Percentiles rank a stretch among this genome's conserved stretches.
Conservation (phyloP, 345 rosid species). For the Ceriops zippeliana region DNA sequence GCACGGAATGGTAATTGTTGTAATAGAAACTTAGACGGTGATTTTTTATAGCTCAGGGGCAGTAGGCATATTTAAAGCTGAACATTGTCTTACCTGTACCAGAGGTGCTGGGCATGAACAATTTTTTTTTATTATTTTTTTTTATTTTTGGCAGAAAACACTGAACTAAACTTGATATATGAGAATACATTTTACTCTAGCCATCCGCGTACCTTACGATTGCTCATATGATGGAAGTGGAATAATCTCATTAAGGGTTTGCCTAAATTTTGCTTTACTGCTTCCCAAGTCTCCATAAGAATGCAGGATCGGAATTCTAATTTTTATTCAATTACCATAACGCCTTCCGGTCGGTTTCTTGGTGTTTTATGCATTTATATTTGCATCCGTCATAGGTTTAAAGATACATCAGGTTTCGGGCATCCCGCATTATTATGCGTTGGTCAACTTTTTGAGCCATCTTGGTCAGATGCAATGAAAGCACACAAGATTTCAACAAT, state of each 20-base stretch:
- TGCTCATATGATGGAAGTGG: not conserved
- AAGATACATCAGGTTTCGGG: too few species aligned
- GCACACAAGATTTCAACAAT: not conserved
- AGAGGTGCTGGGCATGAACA: conserved; percentile 22
- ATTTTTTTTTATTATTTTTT: too few species aligned
- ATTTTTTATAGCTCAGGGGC: conserved; percentile 36
- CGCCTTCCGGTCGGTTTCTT: too few species aligned
- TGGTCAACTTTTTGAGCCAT: not conserved
- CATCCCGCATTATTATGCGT: too few species aligned
- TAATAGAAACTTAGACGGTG: conserved; percentile 30
- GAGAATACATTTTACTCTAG: not conserved
- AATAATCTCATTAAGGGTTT: not conserved
- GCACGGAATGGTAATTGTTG: conserved; percentile 60
- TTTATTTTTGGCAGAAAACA: conserved; percentile 2
- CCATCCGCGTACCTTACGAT: not conserved
- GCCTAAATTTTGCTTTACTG: not conserved
- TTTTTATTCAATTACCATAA: not conserved
- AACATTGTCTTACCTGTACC: conserved; percentile 31
- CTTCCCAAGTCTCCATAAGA: not conserved
- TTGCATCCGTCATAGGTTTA: too few species aligned
- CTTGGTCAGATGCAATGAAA: not conserved
- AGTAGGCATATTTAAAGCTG: conserved; percentile 61
- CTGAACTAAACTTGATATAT: not conserved
- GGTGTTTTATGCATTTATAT: too few species aligned
- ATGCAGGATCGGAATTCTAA: not conserved